Conservation (phyloP, 768 basidiomycete species). For the Boletus pseudopeckii region DNA sequence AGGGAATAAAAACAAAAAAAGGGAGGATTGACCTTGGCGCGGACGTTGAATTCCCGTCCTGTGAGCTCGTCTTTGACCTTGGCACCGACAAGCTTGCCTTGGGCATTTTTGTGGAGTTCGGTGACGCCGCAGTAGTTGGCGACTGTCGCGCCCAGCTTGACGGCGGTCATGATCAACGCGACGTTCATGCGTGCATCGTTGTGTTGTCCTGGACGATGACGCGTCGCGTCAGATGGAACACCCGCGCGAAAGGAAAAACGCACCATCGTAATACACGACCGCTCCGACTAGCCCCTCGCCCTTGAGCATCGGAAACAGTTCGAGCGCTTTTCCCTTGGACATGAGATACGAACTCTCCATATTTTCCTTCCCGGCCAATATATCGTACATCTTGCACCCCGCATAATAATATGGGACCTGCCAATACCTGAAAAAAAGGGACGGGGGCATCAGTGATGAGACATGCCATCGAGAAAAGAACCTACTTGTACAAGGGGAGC, state of each 20-base stretch:
- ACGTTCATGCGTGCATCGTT: constrained; percentile 99
- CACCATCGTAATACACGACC: constrained; percentile 96
- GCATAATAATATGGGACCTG: constrained; percentile 95
- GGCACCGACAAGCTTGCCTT: constrained; percentile 68
- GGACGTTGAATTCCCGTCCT: constrained; percentile 76
- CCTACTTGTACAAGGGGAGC: constrained; percentile 91
- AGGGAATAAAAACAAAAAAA: too few species aligned
- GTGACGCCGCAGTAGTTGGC: constrained; percentile 91
- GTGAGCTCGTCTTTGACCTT: constrained; percentile 78
- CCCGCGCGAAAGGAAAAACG: constrained; percentile 9
- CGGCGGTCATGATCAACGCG: constrained; percentile 90
- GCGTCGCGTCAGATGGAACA: background rate
- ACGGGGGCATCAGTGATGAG: constrained; percentile 1
- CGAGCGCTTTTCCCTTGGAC: constrained; percentile 89
- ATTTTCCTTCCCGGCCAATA: constrained; percentile 93
- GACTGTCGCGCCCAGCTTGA: constrained; percentile 83
- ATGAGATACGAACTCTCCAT: constrained; percentile 96
- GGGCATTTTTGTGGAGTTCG: constrained; percentile 61
- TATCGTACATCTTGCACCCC: constrained; percentile 94
- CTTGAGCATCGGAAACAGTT: constrained; percentile 97
- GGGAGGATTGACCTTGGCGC: constrained; percentile 57
- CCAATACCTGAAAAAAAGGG: constrained; percentile 64
- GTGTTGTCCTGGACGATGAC: constrained; percentile 70
- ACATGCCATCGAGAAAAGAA: background rate
- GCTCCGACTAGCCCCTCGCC: constrained; percentile 88